These are phyloP conservation scores for Drechslerella dactyloides DNA, from an alignment of 2,329 filamentous ascomycete genomes.

Conservation along the genomic window DNA sequence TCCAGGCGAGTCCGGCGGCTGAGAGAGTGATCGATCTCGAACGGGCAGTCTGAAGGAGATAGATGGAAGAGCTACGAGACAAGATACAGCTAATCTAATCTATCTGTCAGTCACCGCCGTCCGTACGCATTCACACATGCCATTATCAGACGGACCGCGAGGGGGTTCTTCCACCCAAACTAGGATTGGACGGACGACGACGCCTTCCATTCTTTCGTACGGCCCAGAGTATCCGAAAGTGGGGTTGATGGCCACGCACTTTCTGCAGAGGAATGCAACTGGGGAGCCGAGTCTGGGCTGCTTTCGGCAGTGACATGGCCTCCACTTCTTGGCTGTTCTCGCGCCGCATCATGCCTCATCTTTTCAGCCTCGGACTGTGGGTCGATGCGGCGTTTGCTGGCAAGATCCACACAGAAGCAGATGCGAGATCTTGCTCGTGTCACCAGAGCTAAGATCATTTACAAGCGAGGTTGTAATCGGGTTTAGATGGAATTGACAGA, in stretches of 20 bases:
- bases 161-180: neutral
- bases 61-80: neutral
- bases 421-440: too few relatives aligned
- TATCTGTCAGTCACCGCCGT: too few relatives aligned
- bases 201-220: neutral
- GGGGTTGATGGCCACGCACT: constrained; percentile 37
- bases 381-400: neutral
- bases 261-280: constrained; percentile 7
- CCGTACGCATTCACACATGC: neutral
- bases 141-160: neutral
- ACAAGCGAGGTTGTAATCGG: too few relatives aligned
- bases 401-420: neutral
- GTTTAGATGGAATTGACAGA: too few relatives aligned
- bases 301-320: neutral
- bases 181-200: neutral
- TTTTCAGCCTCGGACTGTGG: neutral
- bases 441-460: too few relatives aligned
- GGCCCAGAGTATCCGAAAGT: constrained; percentile 48
- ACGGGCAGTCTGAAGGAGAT: neutral
- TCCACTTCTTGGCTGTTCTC: neutral
- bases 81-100: too few relatives aligned
- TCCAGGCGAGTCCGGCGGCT: neutral
- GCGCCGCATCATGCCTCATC: neutral
- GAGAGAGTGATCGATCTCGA: neutral
- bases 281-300: neutral